Base-by-base conservation (phyloP, 1,139 yeast genomes). In the Hansenula sp. region DNA sequence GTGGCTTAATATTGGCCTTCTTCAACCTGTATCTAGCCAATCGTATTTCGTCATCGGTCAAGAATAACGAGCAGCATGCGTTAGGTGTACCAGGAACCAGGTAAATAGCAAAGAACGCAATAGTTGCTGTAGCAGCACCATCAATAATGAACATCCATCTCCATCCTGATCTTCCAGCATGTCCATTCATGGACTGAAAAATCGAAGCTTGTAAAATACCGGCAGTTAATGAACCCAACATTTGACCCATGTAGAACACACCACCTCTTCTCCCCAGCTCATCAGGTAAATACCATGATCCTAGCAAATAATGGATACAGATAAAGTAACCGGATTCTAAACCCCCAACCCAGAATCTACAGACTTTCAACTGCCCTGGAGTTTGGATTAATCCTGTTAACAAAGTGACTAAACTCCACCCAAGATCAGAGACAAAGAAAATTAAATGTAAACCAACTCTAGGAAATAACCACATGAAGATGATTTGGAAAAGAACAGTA, bases 91-190 rank as follows among this genome's bases (percentile, higher is more conserved):
- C 93, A 3, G 94, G 94, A 52, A 84, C 72, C 50, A 76, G 59
- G 54, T 77, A 79, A 10, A 40, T 17, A 11, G 34, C 42, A 15
- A 29, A 12, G 54, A 80, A 74, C 0, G 91, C 79, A 52, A 77
- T 55, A 44, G 78, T 35, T 25, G 77, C 77, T 47, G 79, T 74
- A 11, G 36, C 36, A 38, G 81, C 65, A 25, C 88, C 88, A 61
- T 84, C 89, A 44, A 85, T 72, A 42, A 85, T 75, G 57, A 82
- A 85, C 63, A 84, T 77, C 93, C 93, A 85, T 61, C 82, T 76
- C 93, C 93, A 85, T 28, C 88, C 81, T 10, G 73, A 74, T 35
- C 77, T 61, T 3, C 88, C 89, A 36, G 65, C 66, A 9, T 60
- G 65, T 38, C 81, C 82, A 44, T 73, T 71, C 54, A 84, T 61